Evolutionary conservation across 805 yeast species (phyloP).

Genomic region (Pichia rugopelliculosa): DNA sequence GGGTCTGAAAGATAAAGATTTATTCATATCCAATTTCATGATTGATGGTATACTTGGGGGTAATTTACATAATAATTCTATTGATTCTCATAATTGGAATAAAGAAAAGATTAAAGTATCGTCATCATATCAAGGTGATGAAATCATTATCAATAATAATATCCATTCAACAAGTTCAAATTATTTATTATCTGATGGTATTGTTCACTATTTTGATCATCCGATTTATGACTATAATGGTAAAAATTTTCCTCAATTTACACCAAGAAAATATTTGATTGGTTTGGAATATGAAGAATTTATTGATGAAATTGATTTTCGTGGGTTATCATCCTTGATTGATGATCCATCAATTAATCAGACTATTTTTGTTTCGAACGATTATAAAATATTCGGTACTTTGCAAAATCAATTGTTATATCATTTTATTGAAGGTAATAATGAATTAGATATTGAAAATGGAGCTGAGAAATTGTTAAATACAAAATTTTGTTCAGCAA

Average conservation of each 20-base stretch:
- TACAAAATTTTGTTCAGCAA: constrained; percentile 43
- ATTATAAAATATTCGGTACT: constrained; percentile 23
- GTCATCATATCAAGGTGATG: constrained; percentile 27
- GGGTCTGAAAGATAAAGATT: constrained; percentile 25
- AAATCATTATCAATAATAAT: constrained; percentile 30
- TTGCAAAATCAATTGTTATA: constrained; percentile 40
- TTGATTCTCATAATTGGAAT: constrained; percentile 21
- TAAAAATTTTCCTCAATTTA: constrained; percentile 30
- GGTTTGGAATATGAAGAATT: constrained; percentile 55
- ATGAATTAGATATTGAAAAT: constrained; percentile 13
- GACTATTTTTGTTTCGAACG: constrained; percentile 49
- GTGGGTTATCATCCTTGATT: constrained; percentile 48
- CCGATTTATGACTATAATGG: constrained; percentile 17
- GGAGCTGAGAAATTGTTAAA: constrained; percentile 29
- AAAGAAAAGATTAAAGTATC: constrained; percentile 19
- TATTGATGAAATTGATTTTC: constrained; percentile 62
- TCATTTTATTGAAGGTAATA: constrained; percentile 50
- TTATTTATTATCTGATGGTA: constrained; percentile 38
- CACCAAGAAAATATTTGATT: constrained; percentile 49
- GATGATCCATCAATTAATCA: constrained; percentile 44
- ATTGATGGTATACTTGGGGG: constrained; percentile 43
- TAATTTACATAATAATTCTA: constrained; percentile 16
- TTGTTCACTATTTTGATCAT: constrained; percentile 41
- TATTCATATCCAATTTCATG: constrained; percentile 28
- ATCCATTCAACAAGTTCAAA: constrained; percentile 32